Evolutionary conservation across 257 asterid genomes (phyloP).

Genomic region (Capsicum baccatum): DNA sequence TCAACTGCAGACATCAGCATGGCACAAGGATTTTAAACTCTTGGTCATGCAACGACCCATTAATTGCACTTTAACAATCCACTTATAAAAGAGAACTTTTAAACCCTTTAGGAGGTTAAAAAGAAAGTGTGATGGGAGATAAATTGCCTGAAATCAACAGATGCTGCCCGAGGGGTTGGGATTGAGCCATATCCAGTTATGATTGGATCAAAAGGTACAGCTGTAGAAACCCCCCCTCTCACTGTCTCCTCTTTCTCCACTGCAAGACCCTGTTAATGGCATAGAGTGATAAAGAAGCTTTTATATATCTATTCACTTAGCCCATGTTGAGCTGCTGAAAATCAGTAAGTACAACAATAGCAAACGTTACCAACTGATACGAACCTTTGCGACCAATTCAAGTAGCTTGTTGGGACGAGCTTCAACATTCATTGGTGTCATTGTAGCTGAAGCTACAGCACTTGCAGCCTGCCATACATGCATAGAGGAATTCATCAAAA

Average conservation of each 20-base stretch:
- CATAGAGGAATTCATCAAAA: constrained; percentile 19
- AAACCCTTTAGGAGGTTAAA: neutral
- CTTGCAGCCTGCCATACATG: constrained; percentile 66
- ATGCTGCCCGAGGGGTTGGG: constrained; percentile 62
- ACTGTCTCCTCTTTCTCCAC: constrained; percentile 74
- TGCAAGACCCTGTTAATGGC: constrained; percentile 85
- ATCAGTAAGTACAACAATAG: constrained; percentile 28
- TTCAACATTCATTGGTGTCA: constrained; percentile 81
- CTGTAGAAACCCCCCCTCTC: constrained; percentile 63
- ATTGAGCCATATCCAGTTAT: constrained; percentile 69
- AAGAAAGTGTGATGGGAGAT: neutral
- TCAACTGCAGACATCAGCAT: constrained; percentile 19
- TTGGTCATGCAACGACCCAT: neutral
- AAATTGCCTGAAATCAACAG: constrained; percentile 76
- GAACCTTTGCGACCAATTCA: constrained; percentile 84
- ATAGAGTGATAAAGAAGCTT: constrained; percentile 40
- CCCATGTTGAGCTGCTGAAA: constrained; percentile 30
- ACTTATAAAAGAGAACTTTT: neutral
- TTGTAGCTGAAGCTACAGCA: constrained; percentile 85
- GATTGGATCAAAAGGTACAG: constrained; percentile 53
- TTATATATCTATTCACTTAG: constrained; percentile 24
- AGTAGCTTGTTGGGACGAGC: constrained; percentile 80
- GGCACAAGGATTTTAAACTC: constrained; percentile 15
- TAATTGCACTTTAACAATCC: constrained; percentile 4
- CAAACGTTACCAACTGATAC: constrained; percentile 34